Percentiles rank a stretch among this genome's conserved stretches.
Evolutionary conservation across 2,329 filamentous ascomycete species (phyloP).

Genomic region (Phialocephala subalpina): DNA sequence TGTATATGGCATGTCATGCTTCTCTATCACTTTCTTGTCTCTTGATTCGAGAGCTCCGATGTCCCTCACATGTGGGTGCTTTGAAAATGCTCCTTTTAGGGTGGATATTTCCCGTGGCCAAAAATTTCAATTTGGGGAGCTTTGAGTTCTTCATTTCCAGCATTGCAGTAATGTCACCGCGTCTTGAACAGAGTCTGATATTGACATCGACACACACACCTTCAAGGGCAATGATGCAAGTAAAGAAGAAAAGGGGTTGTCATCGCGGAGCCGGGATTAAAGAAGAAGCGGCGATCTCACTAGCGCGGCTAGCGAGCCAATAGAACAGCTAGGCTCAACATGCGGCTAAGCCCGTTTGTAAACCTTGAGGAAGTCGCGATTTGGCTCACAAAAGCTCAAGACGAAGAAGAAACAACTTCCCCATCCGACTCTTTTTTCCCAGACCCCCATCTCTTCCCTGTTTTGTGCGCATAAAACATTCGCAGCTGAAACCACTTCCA

Average conservation of each 20-base stretch:
- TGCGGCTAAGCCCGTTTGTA: constrained; percentile 22
- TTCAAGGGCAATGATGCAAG: too few species aligned
- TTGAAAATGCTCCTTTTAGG: too few species aligned
- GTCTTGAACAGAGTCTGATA: too few species aligned
- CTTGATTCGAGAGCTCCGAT: not conserved
- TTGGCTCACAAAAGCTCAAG: constrained; percentile 17
- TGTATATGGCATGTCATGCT: not conserved
- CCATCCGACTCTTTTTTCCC: constrained; percentile 23
- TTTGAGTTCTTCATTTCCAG: too few species aligned
- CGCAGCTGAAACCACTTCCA: constrained; percentile 27
- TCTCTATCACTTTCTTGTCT: not conserved
- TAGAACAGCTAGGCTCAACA: constrained; percentile 24
- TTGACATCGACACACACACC: too few species aligned
- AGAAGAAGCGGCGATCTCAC: not conserved
- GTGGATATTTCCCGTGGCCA: too few species aligned
- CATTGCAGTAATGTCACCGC: too few species aligned
- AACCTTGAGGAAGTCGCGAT: constrained; percentile 31
- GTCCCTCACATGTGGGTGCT: too few species aligned
- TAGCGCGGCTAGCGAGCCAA: not conserved
- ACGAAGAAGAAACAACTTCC: constrained; percentile 27
- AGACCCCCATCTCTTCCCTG: constrained; percentile 2
- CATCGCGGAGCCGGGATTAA: not conserved
- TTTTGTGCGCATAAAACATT: constrained; percentile 32
- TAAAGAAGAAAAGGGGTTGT: not conserved
- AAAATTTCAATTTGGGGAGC: too few species aligned